Percentiles rank a stretch among this genome's conserved stretches.
These are phyloP conservation scores for Sarocladium strictum DNA, from an alignment of 2,329 filamentous ascomycete species.

Conservation along the genomic window DNA sequence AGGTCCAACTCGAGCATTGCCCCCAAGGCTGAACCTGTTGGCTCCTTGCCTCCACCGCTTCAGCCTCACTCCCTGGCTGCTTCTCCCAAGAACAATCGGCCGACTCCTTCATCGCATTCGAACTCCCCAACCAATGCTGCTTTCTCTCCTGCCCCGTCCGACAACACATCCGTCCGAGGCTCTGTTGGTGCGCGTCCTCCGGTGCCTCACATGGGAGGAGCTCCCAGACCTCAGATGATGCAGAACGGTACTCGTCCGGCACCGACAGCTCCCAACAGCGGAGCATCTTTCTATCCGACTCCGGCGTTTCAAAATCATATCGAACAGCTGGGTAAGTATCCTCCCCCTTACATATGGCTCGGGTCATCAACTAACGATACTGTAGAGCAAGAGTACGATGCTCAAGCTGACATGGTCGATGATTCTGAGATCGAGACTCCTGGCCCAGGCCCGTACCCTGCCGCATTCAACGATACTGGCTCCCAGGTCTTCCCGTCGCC, in stretches of 20 bases:
- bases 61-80: constrained; percentile 46
- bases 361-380: constrained; percentile 62
- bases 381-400: constrained; percentile 96
- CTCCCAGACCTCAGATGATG: constrained; percentile 26
- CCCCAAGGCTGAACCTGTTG: constrained; percentile 61
- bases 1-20: constrained; percentile 68
- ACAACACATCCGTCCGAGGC: constrained; percentile 40
- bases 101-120: constrained; percentile 74
- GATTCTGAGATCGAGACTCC: constrained; percentile 68
- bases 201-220: constrained; percentile 14
- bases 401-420: constrained; percentile 82
- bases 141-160: constrained; percentile 39
- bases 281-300: constrained; percentile 67
- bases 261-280: constrained; percentile 20
- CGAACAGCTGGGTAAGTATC: constrained; percentile 86
- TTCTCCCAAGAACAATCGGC: constrained; percentile 64
- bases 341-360: constrained; percentile 48
- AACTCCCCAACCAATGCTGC: constrained; percentile 46
- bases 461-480: constrained; percentile 43
- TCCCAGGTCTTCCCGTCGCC: constrained; percentile 38
- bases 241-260: constrained; percentile 19
- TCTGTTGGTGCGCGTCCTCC: constrained; percentile 18
- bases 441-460: constrained; percentile 60
- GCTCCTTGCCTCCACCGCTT: constrained; percentile 38
- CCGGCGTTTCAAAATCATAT: constrained; percentile 86